A percentile compares a stretch with the other conserved stretches of the same genome.
Evolutionary conservation across 2,329 filamentous ascomycete genomes (phyloP).

Genomic region (Colletotrichum tamarilloi): DNA sequence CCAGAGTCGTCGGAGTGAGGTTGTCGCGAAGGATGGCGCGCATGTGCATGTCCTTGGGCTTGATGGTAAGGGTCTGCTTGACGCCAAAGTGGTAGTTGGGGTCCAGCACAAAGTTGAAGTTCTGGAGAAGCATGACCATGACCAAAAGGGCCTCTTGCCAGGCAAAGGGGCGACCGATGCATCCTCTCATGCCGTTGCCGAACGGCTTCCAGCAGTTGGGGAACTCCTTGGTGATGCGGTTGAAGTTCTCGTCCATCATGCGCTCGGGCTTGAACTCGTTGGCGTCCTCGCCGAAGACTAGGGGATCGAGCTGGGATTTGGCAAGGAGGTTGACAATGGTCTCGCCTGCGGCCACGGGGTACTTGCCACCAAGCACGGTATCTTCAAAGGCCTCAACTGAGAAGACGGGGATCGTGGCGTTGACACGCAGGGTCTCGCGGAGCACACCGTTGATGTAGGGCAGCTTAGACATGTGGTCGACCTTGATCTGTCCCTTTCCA

Average conservation of each 20-base stretch:
- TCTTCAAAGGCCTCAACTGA: constrained; percentile 49
- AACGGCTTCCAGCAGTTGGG: constrained; percentile 62
- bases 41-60: constrained; percentile 70
- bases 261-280: constrained; percentile 69
- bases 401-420: constrained; percentile 43
- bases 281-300: constrained; percentile 67
- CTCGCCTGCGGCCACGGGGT: constrained; percentile 58
- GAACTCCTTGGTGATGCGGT: constrained; percentile 46
- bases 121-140: constrained; percentile 69
- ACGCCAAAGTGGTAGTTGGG: constrained; percentile 64
- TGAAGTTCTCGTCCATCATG: constrained; percentile 66
- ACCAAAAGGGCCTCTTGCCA: constrained; percentile 63
- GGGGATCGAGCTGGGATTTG: constrained; percentile 65
- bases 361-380: constrained; percentile 63
- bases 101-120: constrained; percentile 73
- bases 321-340: constrained; percentile 56
- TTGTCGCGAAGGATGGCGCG: constrained; percentile 63
- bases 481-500: constrained; percentile 65
- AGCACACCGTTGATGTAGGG: constrained; percentile 73
- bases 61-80: constrained; percentile 68
- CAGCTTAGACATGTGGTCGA: constrained; percentile 70
- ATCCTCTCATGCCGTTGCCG: constrained; percentile 62
- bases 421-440: constrained; percentile 60
- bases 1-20: constrained; percentile 53
- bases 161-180: constrained; percentile 65